Base-by-base conservation (phyloP, 2,329 filamentous ascomycete genomes). In the Monosporascus sp. region DNA sequence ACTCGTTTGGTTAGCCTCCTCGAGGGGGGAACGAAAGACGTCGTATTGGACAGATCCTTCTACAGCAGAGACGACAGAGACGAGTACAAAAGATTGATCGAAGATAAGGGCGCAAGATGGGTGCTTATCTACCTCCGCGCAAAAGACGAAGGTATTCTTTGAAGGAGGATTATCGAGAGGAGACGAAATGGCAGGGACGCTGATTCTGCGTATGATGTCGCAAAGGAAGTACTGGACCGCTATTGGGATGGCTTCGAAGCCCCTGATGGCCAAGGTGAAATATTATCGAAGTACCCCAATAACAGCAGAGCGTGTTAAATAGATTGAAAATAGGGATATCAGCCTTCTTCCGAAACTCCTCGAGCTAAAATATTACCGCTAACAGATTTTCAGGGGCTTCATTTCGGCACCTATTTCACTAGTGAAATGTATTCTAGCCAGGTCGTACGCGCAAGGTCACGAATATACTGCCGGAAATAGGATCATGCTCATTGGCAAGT, bases 11-110 rank as follows among this genome's bases (percentile, higher is more conserved):
- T 48, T 17, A 35, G 20, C 15, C 24, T 60, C 9, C 53, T 66
- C 0, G 37, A 62, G 2, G 37, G 58, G 7, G 54, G 57, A 1
- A 36, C 50, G 1, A 57, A 44, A 5, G 62, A 70, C 43, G 53
- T 67, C n/a, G 57, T 70, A 1, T 50, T 70, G 7, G 69, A 71
- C 41, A 52, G 66, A 2, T 65, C 67, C 0, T 67, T 70, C 52
- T 71, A 64, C 44, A 60, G 60, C 41, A 65, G 60, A 51, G 57
- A 60, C 7, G 67, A 70, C 39, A 54, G 69, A 7, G 64, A 67
- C 17, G 60, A 67, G 43, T 67, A 64, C 41, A 67, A 65, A 52
- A 22, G 24, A 2, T 27, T 67, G 0, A 54, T 68, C 7, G 59
- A 67, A 41, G 18, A 46, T 0, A 51, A 60, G 5, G 65, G 63